Conservation (phyloP, 306 rosid species). For the Prunus mume region DNA sequence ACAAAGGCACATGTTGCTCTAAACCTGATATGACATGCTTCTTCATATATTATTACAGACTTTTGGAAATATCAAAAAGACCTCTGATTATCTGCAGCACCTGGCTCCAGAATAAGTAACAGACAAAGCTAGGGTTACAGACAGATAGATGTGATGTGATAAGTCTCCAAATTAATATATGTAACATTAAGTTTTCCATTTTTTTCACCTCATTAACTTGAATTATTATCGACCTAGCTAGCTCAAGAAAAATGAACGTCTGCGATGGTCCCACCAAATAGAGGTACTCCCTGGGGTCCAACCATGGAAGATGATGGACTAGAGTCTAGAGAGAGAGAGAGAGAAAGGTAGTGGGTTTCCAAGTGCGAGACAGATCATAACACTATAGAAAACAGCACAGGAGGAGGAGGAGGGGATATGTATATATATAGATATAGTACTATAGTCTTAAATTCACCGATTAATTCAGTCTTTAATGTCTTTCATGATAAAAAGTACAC, state of each 20-base stretch:
- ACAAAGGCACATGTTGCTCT: conserved; percentile 15
- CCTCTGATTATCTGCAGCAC: background rate
- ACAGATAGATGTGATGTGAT: no score
- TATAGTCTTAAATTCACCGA: background rate
- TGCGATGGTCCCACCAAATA: conserved; percentile 11
- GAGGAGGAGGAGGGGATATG: background rate
- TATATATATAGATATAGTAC: background rate
- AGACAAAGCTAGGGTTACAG: no score
- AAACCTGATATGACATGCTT: conserved; percentile 15
- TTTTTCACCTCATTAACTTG: background rate
- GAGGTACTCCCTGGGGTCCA: background rate
- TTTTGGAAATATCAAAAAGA: background rate
- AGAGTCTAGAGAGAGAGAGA: background rate
- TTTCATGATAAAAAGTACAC: conserved; percentile 24
- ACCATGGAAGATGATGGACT: conserved; percentile 17
- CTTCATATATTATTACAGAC: background rate
- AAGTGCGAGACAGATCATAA: conserved; percentile 53
- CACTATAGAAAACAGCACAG: background rate
- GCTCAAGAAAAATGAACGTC: background rate
- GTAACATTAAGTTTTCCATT: background rate
- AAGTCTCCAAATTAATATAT: no score
- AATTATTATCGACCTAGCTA: background rate
- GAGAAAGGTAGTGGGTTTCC: conserved; percentile 36
- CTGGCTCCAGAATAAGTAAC: background rate
- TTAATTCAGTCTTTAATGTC: background rate